Evolutionary conservation across 805 yeast genomes (phyloP).

Genomic region (Kodamaea neixiangensis): DNA sequence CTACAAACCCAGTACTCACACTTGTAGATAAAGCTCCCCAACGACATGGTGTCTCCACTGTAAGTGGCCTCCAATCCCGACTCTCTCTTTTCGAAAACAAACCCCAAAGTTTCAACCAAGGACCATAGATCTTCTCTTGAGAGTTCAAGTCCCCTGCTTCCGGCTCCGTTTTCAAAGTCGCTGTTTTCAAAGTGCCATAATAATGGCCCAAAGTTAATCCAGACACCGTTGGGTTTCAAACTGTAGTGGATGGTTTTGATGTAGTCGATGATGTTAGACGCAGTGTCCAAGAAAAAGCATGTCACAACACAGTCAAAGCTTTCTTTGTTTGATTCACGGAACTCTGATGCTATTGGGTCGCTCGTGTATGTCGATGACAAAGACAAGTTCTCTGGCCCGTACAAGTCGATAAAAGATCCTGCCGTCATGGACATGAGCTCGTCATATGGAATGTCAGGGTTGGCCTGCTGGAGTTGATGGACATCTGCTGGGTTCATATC

Average conservation of each 20-base stretch:
- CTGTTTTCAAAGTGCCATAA: conserved; percentile 66
- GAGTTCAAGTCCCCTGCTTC: conserved; percentile 56
- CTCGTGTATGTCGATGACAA: conserved; percentile 36
- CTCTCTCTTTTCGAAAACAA: conserved; percentile 47
- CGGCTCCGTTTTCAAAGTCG: not conserved
- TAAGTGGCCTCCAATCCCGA: conserved; percentile 51
- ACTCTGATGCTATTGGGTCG: conserved; percentile 41
- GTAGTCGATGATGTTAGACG: conserved; percentile 60
- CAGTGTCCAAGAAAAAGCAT: conserved; percentile 65
- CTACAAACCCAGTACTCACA: conserved; percentile 72
- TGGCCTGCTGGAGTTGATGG: conserved; percentile 24
- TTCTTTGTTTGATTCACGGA: conserved; percentile 40
- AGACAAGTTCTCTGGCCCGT: conserved; percentile 50
- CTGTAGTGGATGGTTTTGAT: conserved; percentile 49
- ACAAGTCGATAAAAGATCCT: conserved; percentile 70
- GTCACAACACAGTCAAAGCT: conserved; percentile 52
- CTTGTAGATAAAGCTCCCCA: conserved; percentile 58
- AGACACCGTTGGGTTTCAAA: conserved; percentile 47
- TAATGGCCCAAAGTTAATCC: conserved; percentile 71
- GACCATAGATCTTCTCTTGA: conserved; percentile 54
- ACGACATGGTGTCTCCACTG: conserved; percentile 48
- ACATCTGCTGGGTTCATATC: conserved; percentile 49
- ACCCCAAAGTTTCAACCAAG: conserved; percentile 51
- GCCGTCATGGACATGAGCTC: conserved; percentile 70
- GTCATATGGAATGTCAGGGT: conserved; percentile 44